These are phyloP conservation scores for Ascochyta koolunga DNA, from an alignment of 2,329 filamentous ascomycete genomes.

Conservation along the genomic window DNA sequence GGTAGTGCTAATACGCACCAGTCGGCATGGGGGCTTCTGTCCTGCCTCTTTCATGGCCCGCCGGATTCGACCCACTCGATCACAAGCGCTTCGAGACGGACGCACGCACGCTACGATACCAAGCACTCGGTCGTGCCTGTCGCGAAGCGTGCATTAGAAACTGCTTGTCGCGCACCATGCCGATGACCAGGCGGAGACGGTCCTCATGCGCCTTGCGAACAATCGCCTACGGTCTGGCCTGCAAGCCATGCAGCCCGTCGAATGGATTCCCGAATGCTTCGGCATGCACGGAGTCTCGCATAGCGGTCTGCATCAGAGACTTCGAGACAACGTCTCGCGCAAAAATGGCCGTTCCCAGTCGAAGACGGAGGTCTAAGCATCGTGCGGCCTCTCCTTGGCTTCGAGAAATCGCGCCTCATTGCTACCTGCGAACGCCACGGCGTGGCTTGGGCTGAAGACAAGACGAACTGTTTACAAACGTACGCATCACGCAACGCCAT, in stretches of 20 bases:
- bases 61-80: constrained; percentile 47
- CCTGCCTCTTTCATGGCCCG: constrained; percentile 48
- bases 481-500: constrained; percentile 83
- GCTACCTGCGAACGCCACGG: constrained; percentile 73
- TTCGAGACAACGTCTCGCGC: not conserved
- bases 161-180: constrained; percentile 84
- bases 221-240: constrained; percentile 75
- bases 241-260: constrained; percentile 68
- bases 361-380: constrained; percentile 71
- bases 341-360: constrained; percentile 32
- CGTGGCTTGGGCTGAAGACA: constrained; percentile 81
- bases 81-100: constrained; percentile 75
- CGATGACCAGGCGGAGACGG: constrained; percentile 90
- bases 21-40: constrained; percentile 41
- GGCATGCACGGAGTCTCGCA: constrained; percentile 72
- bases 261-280: constrained; percentile 82
- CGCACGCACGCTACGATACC: constrained; percentile 77
- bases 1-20: constrained; percentile 22
- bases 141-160: constrained; percentile 57
- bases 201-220: constrained; percentile 76
- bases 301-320: constrained; percentile 36
- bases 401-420: constrained; percentile 75
- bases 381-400: constrained; percentile 71
- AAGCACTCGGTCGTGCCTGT: constrained; percentile 69
- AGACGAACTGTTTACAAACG: constrained; percentile 78